These are phyloP conservation scores for Penicillium sp. DNA, from an alignment of 2,329 filamentous ascomycete species.

Conservation along the genomic window DNA sequence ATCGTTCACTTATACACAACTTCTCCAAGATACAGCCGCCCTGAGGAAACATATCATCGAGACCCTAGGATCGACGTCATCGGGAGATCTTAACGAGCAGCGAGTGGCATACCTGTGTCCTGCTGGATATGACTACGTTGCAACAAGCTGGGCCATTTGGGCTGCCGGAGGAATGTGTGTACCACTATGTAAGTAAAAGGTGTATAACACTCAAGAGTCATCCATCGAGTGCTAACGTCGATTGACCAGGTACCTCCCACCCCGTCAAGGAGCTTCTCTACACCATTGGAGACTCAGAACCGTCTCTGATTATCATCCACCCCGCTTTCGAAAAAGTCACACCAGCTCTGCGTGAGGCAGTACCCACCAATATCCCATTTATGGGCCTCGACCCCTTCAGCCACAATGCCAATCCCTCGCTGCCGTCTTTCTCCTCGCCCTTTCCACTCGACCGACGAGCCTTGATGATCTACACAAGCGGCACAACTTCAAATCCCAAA, in stretches of 20 bases:
- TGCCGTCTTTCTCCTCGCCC: conserved; percentile 36
- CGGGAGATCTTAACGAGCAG: conserved; percentile 38
- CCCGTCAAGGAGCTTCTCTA: conserved; percentile 46
- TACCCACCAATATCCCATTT: conserved; percentile 32
- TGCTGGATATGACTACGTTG: conserved; percentile 47
- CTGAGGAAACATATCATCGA: conserved; percentile 41
- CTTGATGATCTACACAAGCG: conserved; percentile 47
- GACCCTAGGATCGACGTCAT: conserved; percentile 25
- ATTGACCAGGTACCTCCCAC: conserved; percentile 40
- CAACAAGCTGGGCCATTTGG: conserved; percentile 48
- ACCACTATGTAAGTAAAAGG: conserved; percentile 40
- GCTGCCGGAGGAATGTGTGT: conserved; percentile 47
- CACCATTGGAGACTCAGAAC: conserved; percentile 45
- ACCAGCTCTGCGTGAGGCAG: conserved; percentile 32
- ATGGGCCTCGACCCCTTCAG: conserved; percentile 31
- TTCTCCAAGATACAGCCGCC: conserved; percentile 41
- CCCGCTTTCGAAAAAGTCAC: conserved; percentile 40
- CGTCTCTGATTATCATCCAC: conserved; percentile 45
- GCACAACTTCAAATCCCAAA: conserved; percentile 46
- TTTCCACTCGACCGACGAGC: conserved; percentile 36
- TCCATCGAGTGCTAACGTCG: conserved; percentile 6
- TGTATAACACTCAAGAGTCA: not conserved
- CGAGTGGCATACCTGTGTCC: conserved; percentile 43
- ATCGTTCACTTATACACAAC: conserved; percentile 43
- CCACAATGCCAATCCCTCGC: conserved; percentile 20